These are phyloP conservation scores for Diplotaxis tenuifolia DNA, from an alignment of 345 rosid genomes.

Conservation along the genomic window DNA sequence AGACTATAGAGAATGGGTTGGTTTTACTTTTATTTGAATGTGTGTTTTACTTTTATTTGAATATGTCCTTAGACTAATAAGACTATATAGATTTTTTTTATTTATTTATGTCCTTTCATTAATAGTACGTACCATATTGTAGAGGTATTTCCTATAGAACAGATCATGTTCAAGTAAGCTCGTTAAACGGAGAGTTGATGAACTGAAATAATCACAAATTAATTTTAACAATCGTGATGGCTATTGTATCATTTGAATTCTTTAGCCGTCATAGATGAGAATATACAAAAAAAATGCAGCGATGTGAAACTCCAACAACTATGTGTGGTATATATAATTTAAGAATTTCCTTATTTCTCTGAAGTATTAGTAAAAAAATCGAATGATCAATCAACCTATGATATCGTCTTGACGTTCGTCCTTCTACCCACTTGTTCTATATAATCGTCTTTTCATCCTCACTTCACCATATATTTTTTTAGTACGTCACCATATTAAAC, in stretches of 20 bases:
- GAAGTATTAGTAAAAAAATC: background rate
- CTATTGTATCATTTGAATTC: background rate
- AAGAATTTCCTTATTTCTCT: background rate
- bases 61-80: too few relatives aligned
- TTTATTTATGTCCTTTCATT: too few relatives aligned
- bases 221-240: background rate
- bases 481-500: background rate
- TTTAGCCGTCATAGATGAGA: constrained; percentile 11
- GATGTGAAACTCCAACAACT: constrained; percentile 32
- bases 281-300: background rate
- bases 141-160: too few relatives aligned
- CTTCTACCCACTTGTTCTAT: background rate
- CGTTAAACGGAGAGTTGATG: background rate
- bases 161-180: too few relatives aligned
- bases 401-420: too few relatives aligned
- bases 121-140: too few relatives aligned
- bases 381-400: background rate
- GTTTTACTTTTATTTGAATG: too few relatives aligned
- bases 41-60: too few relatives aligned
- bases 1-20: too few relatives aligned
- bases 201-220: constrained; percentile 1
- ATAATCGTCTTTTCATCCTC: background rate
- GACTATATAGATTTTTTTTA: too few relatives aligned
- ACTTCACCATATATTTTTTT: background rate
- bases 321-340: background rate